phyloP scores from a whole-genome alignment of 2,329 filamentous ascomycete species.

The Sclerotinia spermophila region DNA sequence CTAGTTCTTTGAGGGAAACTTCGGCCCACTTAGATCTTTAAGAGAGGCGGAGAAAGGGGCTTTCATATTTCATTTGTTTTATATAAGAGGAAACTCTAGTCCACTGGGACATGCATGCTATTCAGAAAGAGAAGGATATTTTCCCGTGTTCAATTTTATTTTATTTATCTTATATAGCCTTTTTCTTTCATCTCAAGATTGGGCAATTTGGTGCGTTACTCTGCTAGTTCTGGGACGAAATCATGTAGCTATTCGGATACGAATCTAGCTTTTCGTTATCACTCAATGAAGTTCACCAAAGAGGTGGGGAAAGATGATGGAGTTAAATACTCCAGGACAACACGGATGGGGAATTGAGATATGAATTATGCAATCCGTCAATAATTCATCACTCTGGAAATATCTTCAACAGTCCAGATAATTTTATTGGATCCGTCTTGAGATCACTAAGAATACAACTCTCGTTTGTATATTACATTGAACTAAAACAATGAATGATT shows the following conservation, averaged over 20 bases:
- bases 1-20: background rate
- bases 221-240: background rate
- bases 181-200: background rate
- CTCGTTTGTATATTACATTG: background rate
- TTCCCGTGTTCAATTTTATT: background rate
- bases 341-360: background rate
- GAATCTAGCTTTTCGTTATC: background rate
- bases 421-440: background rate
- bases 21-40: background rate
- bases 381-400: background rate
- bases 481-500: background rate
- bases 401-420: background rate
- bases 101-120: background rate
- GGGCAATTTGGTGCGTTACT: background rate
- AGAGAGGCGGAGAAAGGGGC: background rate
- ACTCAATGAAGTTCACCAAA: background rate
- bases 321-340: background rate
- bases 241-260: background rate
- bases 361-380: background rate
- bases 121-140: background rate
- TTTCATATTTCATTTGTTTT: background rate
- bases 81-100: background rate
- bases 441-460: background rate
- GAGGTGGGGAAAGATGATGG: background rate
- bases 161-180: background rate